Base-by-base conservation (phyloP, 225 moss, liverwort and hornwort species). In the Marchantia polymorpha region DNA sequence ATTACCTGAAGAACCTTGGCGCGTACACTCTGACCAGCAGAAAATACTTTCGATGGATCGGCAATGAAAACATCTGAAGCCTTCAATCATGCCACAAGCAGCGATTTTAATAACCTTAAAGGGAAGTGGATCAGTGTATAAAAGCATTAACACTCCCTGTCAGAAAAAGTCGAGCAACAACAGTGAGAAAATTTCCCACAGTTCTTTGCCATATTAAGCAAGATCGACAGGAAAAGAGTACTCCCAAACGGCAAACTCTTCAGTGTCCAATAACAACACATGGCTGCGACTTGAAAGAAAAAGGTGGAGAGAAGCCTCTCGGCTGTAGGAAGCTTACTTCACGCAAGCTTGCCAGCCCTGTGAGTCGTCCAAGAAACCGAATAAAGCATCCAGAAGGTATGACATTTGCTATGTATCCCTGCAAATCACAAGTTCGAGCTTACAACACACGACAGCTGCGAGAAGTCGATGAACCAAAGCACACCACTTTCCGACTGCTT, bases 11-110 rank as follows among this genome's bases (percentile, higher is more conserved):
- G 85, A 50, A 99, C 89, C 86, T 95, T 91, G 52, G 95, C 95
- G 79, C 93, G 94, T 59, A 99, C 99, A 81, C 95, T 93, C 77
- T 99, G 95, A 58, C 99, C 99, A 83, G 91, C 80, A 83, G 39
- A 84, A 82, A 90, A 99, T 77, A 87, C 83, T 27, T 91, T 77
- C 22, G 76, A 88, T n/a, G 93, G 87, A 85, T 95, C 95, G 68
- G 89, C 86, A 12, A 92, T 92, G 81, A 95, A 95, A 69, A 86
- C 84, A 86, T 99, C 99, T 76, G 99, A 90, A 82, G 93, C 87
- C 97, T 97, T 85, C 69, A 39, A 78, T 46, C 13, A 71, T 49
- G 23, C 71, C 49, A 71, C 49, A 11, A 71, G n/a, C 50, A 71
- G 22, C 16, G 22, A 10, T 48, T 51, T n/a, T 50, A 19, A 15